A percentile compares a stretch with the other conserved stretches of the same genome.
Evolutionary conservation across 176 grass and related monocot genomes (phyloP).

Genomic region (Triticum timopheevii): DNA sequence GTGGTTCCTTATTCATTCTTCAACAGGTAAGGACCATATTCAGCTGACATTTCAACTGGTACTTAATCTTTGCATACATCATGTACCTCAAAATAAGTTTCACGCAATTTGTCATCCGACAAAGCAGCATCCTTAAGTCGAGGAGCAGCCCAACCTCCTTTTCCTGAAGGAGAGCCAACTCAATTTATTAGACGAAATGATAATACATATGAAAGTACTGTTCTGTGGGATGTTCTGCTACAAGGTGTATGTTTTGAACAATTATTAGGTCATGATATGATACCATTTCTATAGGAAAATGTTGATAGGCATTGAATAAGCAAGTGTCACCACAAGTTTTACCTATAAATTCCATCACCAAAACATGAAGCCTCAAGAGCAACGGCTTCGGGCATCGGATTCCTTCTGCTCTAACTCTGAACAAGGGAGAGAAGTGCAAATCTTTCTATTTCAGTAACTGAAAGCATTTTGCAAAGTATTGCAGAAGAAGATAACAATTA

Average conservation of each 20-base stretch:
- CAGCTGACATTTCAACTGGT: neutral
- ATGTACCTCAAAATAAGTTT: constrained; percentile 86
- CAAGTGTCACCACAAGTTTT: constrained; percentile 15
- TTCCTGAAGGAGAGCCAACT: constrained; percentile 53
- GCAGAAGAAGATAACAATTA: neutral
- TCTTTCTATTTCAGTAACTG: neutral
- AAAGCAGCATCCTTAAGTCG: constrained; percentile 88
- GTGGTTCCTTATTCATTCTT: neutral
- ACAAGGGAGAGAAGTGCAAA: constrained; percentile 22
- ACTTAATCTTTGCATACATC: neutral
- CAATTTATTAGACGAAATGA: constrained; percentile 23
- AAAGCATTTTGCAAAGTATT: neutral
- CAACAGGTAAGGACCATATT: neutral
- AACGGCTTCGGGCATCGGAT: constrained; percentile 69
- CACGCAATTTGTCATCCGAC: constrained; percentile 75
- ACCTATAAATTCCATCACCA: constrained; percentile 99
- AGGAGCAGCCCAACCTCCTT: constrained; percentile 79
- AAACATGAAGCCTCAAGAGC: constrained; percentile 87
- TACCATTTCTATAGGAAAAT: constrained; percentile 4
- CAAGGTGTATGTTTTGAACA: neutral
- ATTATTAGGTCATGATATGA: neutral
- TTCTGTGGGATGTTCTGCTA: neutral
- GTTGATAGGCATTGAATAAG: neutral
- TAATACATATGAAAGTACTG: constrained; percentile 15
- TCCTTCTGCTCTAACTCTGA: constrained; percentile 81